Evolutionary conservation across 140 eudicot species (phyloP), one percentile per base, ranked within the genome.

Genomic region (Ambrosia hybrid): DNA sequence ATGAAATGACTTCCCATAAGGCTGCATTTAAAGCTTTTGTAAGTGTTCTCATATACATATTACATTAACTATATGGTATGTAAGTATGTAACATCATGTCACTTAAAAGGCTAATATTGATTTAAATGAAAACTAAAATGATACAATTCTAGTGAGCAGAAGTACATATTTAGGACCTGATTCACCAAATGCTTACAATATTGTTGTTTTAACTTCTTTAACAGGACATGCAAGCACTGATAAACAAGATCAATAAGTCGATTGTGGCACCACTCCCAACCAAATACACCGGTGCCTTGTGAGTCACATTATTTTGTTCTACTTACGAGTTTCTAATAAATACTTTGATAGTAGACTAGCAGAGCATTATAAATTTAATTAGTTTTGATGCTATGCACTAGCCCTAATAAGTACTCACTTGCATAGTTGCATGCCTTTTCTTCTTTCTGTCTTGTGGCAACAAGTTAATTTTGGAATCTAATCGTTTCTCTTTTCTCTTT

Each of bases 11-110:
- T 67, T 84, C 95, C 65, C 96, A 84, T 51, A 90, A 88, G 80
- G 95, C 99, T 72, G 99, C 99, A 67, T 94, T 94, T 75, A 94
- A 90, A 84, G 99, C 99, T 45, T 94, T 90, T 78, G 99, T 94
- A 88, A 88, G 99, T 83, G 68, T 67, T 58, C 41, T 61, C 12
- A 56, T 48, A 62, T 51, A 21, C 30, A 21, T 65, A 70, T 6
- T 72, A 73, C 53, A 53, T 11, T 16, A 48, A 48, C 43, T 49
- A 45, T 14, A 70, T 58, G 70, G 56, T 52, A 30, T 76, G n/a
- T n/a, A n/a, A n/a, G n/a, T n/a, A n/a, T n/a, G 64, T 21, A 45
- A 39, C 70, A 16, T 71, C 39, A 65, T 68, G 56, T 55, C 56
- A 55, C 62, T 53, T 16, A 53, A 48, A 48, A 48, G 14, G 53